These are phyloP conservation scores for Fremontodendron californicum DNA, from an alignment of 345 rosid species.

Conservation along the genomic window DNA sequence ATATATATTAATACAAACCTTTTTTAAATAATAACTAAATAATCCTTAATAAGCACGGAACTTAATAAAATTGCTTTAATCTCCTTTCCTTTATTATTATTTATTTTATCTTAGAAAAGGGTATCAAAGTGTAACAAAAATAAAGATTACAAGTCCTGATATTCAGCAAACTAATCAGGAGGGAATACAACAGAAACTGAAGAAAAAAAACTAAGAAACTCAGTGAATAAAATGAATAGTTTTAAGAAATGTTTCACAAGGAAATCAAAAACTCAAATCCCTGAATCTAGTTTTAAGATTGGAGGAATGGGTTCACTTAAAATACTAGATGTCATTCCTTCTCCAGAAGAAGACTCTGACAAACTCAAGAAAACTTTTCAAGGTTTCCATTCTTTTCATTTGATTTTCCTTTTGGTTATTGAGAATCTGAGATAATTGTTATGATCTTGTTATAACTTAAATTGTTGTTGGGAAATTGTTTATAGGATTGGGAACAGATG, in stretches of 20 bases:
- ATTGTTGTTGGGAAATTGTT: slow-evolving; percentile 4
- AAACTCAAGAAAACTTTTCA: slow-evolving; percentile 56
- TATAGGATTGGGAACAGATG: slow-evolving; percentile 79
- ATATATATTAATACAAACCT: too few species aligned
- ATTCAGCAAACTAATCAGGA: slow-evolving; percentile 19
- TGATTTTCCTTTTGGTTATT: not conserved
- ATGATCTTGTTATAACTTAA: not conserved
- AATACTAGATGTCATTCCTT: slow-evolving; percentile 57
- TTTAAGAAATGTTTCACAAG: slow-evolving; percentile 5
- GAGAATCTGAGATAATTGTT: not conserved
- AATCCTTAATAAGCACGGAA: too few species aligned
- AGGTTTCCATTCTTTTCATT: slow-evolving; percentile 33
- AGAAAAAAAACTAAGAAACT: not conserved
- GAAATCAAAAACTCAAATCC: slow-evolving; percentile 3
- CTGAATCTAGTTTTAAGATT: not conserved
- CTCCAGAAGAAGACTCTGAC: slow-evolving; percentile 64
- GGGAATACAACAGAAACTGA: slow-evolving; percentile 28
- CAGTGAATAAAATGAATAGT: slow-evolving; percentile 1
- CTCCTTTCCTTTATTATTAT: not conserved
- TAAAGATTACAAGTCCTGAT: slow-evolving; percentile 2
- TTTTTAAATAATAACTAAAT: too few species aligned
- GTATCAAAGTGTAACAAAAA: slow-evolving; percentile 14
- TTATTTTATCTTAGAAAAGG: not conserved
- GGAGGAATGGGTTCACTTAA: slow-evolving; percentile 51
- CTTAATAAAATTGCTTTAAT: not conserved